Evolutionary conservation across 257 asterid species (phyloP), one percentile per base, ranked within the genome.

Genomic region (Nicotiana knightiana): DNA sequence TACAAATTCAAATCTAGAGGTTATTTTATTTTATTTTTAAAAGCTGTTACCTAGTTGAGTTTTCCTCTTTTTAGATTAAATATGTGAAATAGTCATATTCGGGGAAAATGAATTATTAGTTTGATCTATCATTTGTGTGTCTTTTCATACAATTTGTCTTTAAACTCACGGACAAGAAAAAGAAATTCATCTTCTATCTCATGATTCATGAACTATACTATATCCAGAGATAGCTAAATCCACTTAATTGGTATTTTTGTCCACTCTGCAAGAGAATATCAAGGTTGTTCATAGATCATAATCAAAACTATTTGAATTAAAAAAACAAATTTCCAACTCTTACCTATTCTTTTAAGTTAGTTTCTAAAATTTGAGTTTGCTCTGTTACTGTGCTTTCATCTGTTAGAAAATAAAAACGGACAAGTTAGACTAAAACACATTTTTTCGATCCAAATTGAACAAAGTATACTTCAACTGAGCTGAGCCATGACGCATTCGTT

Each of bases 251-350:
- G 39, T 24, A 46, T 46, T 54, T 71, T 71, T 21, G 37, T 71
- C 61, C 51, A 9, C 12, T 43, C 24, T 71, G 61, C 12, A 71
- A 71, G 12, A 71, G 24, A 71, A 46, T 12, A 46, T 46, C n/a
- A 71, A 46, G 39, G 61, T 71, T 46, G 79, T 71, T 71, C 79
- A 71, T 71, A 30, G 16, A 71, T 71, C 79, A 71, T 16, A 13
- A 46, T 71, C 79, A 71, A 71, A 71, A 9, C 4, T 71, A 21
- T 46, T 71, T 71, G 13, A 8, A 3, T 71, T 46, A 2, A 46
- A 71, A 5, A 46, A 46, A 30, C 39, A 11, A 24, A 24, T 71
- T 71, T 48, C 33, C 24, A 71, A 46, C 79, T 71, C 79, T 71
- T 24, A 21, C 58, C 32, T 21, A 43, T 57, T 21, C 61, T 46